These are phyloP conservation scores for Nakataea oryzae DNA, from an alignment of 2,329 filamentous ascomycete genomes.

Conservation along the genomic window DNA sequence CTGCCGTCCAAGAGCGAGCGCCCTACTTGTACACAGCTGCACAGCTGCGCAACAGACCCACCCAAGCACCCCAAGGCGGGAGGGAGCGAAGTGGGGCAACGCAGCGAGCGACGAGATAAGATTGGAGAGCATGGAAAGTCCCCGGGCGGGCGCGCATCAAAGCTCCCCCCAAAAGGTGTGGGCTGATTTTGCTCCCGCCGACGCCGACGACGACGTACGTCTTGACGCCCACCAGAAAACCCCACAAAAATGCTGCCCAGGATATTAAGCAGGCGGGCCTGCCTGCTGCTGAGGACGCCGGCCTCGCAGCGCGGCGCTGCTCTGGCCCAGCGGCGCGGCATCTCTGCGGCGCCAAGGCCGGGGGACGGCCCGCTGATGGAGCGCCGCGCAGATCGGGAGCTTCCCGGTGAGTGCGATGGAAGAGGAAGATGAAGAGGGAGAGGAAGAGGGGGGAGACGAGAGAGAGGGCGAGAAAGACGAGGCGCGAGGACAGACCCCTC, in stretches of 20 bases:
- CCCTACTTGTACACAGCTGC: too few species aligned
- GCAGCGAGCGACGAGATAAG: too few species aligned
- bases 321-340: conserved; percentile 26
- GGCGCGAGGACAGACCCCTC: too few species aligned
- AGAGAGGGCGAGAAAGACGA: not conserved
- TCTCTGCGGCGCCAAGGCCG: conserved; percentile 44
- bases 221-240: not conserved
- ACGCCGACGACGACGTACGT: not conserved
- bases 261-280: conserved; percentile 5
- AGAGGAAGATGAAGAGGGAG: not conserved
- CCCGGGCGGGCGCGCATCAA: too few species aligned
- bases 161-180: not conserved
- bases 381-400: conserved; percentile 53
- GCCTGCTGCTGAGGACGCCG: conserved; percentile 6
- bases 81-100: not conserved
- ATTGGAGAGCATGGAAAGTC: not conserved
- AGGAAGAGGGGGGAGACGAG: not conserved
- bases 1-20: too few species aligned
- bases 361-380: conserved; percentile 56
- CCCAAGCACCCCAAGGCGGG: too few species aligned
- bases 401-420: conserved; percentile 41
- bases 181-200: not conserved
- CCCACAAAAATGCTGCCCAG: conserved; percentile 8
- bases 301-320: not conserved
- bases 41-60: too few species aligned